A percentile compares a stretch with the other conserved stretches of the same genome.
These are phyloP conservation scores for Barnettozyma wickerhamii DNA, from an alignment of 805 yeast genomes.

Conservation along the genomic window DNA sequence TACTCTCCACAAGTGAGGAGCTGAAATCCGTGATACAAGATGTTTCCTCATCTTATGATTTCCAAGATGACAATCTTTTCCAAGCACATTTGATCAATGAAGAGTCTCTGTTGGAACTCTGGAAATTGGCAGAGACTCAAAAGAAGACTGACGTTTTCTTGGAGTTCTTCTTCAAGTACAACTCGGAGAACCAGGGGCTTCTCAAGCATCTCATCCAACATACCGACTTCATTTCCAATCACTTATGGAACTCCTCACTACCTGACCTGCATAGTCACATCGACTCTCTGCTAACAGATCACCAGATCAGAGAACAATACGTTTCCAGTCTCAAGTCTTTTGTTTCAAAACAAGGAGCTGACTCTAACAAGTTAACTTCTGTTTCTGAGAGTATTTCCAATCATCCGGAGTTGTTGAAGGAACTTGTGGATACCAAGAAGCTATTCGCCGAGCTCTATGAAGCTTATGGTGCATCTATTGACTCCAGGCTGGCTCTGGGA, in stretches of 20 bases:
- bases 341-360: conserved; percentile 4
- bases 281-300: conserved; percentile 4
- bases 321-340: conserved; percentile 5
- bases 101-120: conserved; percentile 32
- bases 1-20: conserved; percentile 18
- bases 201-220: conserved; percentile 10
- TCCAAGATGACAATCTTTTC: conserved; percentile 26
- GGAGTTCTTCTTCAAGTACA: conserved; percentile 17
- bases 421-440: conserved; percentile 1
- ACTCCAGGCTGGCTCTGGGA: conserved; percentile 39
- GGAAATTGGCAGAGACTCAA: conserved; percentile 22
- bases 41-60: conserved; percentile 25
- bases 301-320: conserved; percentile 9
- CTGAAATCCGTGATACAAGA: conserved; percentile 20
- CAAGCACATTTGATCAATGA: conserved; percentile 29
- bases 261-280: not conserved
- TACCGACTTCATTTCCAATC: conserved; percentile 11
- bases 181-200: conserved; percentile 10
- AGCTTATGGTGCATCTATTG: conserved; percentile 29
- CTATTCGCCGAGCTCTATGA: conserved; percentile 22
- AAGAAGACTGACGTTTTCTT: conserved; percentile 21
- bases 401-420: conserved; percentile 4
- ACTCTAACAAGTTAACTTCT: no score
- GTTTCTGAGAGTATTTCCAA: no score
- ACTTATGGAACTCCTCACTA: conserved; percentile 9